Base-by-base conservation (phyloP, 2,329 filamentous ascomycete genomes). In the Fusarium solani-melongenae region DNA sequence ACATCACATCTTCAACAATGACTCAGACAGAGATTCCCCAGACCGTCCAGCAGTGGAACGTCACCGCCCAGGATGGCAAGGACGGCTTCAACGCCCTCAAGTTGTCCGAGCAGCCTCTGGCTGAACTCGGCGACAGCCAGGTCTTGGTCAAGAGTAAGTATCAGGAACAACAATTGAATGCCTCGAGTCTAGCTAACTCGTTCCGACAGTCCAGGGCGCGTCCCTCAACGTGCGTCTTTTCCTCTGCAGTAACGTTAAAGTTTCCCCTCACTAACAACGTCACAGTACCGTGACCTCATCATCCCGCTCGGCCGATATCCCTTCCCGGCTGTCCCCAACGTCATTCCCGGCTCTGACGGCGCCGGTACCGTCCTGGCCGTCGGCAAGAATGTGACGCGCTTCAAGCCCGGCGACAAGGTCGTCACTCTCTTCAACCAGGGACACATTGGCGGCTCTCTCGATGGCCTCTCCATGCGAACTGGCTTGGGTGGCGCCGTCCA, bases 401-500 rank as follows among this genome's bases (percentile, higher is more conserved):
- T 87, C 81, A 83, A 85, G 77, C 79, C 83, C 59, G 89, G 89
- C 66, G 88, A 90, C 81, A 83, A 84, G 49, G 87, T 91, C 63
- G 78, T 86, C 63, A 92, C 90, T 4, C 86, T 93, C 73, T 93
- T 93, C 83, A 88, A 87, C 82, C 87, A 89, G 77, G 83, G 80
- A 62, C 87, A 89, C 74, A 82, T 88, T 64, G 83, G 80, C 67
- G 88, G 87, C 2, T 69, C 82, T 29, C 69, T 86, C n/a, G 81
- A 80, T 36, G 14, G 64, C 2, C 68, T 72, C 1, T 83, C 81
- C 29, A 65, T 83, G 6, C 63, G 69, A 1, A 90, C 90, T 1
- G 92, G 92, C 4, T 87, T 95, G 2, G 93, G 93, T 63, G 93
- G 92, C 57, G 86, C 86, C 12, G 64, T 92, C 1, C 89, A 95